A percentile compares a stretch with the other conserved stretches of the same genome.
These are phyloP conservation scores for Eucalyptus sp. DNA, from an alignment of 345 rosid genomes.

Conservation along the genomic window DNA sequence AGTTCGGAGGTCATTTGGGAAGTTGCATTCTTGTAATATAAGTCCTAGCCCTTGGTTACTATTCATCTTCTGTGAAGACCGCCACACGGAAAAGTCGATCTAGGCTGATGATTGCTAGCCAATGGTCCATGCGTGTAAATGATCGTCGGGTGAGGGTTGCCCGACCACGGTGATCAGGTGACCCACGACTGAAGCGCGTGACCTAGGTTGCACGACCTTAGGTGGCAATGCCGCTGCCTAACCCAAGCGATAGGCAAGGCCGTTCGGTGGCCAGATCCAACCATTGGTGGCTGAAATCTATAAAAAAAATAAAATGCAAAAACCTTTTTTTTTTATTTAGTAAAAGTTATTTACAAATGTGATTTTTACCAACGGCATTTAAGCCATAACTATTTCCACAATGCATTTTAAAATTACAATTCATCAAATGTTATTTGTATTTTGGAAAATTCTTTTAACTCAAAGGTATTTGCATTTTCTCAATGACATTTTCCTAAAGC, in stretches of 20 bases:
- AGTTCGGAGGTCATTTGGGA: rapidly evolving
- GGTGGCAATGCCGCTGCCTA: rapidly evolving
- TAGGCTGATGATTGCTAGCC: rapidly evolving
- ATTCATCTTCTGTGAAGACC: rapidly evolving
- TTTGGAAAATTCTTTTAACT: rapidly evolving
- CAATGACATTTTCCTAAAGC: rapidly evolving
- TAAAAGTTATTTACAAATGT: rapidly evolving
- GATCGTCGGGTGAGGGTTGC: rapidly evolving
- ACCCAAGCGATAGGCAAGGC: too few relatives aligned
- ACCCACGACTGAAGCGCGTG: rapidly evolving
- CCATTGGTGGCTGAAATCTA: too few relatives aligned
- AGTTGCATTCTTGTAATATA: rapidly evolving
- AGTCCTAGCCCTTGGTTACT: rapidly evolving
- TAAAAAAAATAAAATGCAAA: too few relatives aligned
- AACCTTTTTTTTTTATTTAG: too few relatives aligned
- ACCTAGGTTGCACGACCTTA: rapidly evolving
- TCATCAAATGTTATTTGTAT: rapidly evolving
- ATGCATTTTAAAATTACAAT: too few relatives aligned
- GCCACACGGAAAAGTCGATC: rapidly evolving
- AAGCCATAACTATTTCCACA: rapidly evolving
- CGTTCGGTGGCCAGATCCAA: too few relatives aligned
- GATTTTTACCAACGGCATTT: rapidly evolving
- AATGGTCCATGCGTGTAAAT: rapidly evolving
- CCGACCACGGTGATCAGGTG: rapidly evolving
- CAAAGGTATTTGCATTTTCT: rapidly evolving